Evolutionary conservation across 148 eudicot species (phyloP).

Genomic region (Camellia lanceoleosa): DNA sequence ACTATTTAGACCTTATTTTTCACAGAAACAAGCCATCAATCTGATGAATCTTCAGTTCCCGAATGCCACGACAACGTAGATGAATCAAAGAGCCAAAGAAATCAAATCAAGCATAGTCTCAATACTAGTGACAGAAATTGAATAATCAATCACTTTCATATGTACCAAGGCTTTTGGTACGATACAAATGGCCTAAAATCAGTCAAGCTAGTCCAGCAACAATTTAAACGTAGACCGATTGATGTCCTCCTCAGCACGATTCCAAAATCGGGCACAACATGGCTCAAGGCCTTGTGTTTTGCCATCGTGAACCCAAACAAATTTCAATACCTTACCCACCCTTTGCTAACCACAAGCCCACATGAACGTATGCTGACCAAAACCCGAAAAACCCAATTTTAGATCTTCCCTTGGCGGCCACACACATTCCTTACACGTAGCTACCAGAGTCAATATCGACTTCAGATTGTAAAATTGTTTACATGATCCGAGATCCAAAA

Average conservation of each 20-base stretch:
- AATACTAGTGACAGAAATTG: too few relatives aligned
- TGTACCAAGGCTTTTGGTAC: background rate
- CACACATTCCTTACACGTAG: constrained; percentile 18
- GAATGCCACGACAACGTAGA: too few relatives aligned
- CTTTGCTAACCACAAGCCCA: background rate
- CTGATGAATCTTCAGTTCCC: too few relatives aligned
- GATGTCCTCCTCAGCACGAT: background rate
- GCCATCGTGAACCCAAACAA: background rate
- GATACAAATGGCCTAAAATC: background rate
- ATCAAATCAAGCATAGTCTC: too few relatives aligned
- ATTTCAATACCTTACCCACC: background rate
- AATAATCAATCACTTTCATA: background rate
- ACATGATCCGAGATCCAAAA: constrained; percentile 19
- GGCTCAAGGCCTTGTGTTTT: constrained; percentile 10
- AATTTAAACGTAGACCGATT: background rate
- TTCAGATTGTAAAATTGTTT: constrained; percentile 16
- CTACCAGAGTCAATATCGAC: constrained; percentile 4
- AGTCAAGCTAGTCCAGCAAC: background rate
- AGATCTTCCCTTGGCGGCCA: constrained; percentile 15
- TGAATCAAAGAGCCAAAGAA: too few relatives aligned
- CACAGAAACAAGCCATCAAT: too few relatives aligned
- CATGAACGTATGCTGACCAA: background rate
- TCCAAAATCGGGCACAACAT: constrained; percentile 10
- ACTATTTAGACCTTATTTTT: too few relatives aligned
- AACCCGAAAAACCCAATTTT: background rate